phyloP scores from a whole-genome alignment of 1,284 basidiomycete species.

The Pseudozyma sp. region DNA sequence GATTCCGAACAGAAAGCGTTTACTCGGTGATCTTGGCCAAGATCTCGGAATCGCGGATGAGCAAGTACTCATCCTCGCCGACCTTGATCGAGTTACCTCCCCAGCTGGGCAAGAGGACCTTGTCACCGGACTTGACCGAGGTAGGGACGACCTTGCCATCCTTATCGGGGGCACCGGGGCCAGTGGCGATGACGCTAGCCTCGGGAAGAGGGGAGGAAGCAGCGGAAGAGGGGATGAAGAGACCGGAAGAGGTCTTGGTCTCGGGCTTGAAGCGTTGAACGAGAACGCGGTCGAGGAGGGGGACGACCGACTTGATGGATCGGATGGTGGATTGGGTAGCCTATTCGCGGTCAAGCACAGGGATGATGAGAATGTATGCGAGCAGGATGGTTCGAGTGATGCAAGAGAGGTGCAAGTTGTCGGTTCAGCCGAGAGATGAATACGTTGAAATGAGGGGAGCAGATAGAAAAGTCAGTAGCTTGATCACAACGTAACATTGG shows the following conservation, averaged over 20 bases:
- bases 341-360: constrained; percentile 6
- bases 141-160: constrained; percentile 83
- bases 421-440: not conserved
- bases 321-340: constrained; percentile 64
- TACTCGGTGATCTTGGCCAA: constrained; percentile 96
- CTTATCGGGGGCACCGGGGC: constrained; percentile 89
- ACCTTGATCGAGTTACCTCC: constrained; percentile 96
- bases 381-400: not conserved
- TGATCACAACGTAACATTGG: not conserved
- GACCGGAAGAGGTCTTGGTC: constrained; percentile 73
- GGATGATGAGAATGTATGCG: not conserved
- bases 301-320: constrained; percentile 90
- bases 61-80: constrained; percentile 94
- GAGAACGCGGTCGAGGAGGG: constrained; percentile 94
- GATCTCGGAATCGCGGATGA: constrained; percentile 96
- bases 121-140: constrained; percentile 86
- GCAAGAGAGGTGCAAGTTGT: not conserved
- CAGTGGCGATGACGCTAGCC: constrained; percentile 94
- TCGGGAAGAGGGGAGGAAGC: constrained; percentile 88
- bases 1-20: constrained; percentile 33
- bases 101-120: constrained; percentile 93
- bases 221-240: constrained; percentile 91
- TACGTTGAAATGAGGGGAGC: not conserved
- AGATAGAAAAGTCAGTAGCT: not conserved
- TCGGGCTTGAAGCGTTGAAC: constrained; percentile 95